Base-by-base conservation (phyloP, 2,329 filamentous ascomycete species). In the Aspergillus fructus region DNA sequence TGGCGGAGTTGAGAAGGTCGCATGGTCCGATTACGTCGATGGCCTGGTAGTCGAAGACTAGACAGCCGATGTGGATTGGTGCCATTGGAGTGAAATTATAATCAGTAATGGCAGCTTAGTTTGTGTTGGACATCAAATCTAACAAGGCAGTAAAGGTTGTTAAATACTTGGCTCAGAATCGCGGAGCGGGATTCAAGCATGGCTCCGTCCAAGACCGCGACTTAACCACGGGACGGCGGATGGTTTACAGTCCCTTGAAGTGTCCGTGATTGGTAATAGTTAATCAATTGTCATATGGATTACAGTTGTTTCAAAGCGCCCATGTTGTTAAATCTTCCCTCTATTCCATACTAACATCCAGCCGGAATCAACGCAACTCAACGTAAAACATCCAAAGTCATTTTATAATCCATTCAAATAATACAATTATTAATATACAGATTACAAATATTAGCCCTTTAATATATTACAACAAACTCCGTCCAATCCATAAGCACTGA, bases 41-140 rank as follows among this genome's bases (percentile, higher is more conserved):
- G 9, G 45, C 52, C 24, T 55, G 52, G 45, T 55, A 55, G 45
- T 55, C 34, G 23, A 55, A 55, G 52, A 55, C 42, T 3, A 55
- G 37, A 37, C n/a, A 17, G 23, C 45, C 52, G 52, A 55, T 23
- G 43, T 42, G 24, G 52, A 55, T 40, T 2, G 52, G 43, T 13
- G 43, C 43, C 43, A 46, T 46, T 27, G 24, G 7, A 1, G 5
- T 21, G 19, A 5, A 24, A 23, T 21, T 24, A 23, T 12, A 12
- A 5, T 21, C 6, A 5, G 21, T 9, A 42, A 6, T 45, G 12
- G 12, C 15, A 7, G 0, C 17, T n/a, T 13, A 37, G 21, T 13
- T 15, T 27, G 42, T 17, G 19, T n/a, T 30, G 23, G 23, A 17
- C 17, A 12, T 9, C 27, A 15, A 27, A 11, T 46, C 8, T 5